phyloP scores from a whole-genome alignment of 2,329 filamentous ascomycete species.

The Fusarium protoensiforme region DNA sequence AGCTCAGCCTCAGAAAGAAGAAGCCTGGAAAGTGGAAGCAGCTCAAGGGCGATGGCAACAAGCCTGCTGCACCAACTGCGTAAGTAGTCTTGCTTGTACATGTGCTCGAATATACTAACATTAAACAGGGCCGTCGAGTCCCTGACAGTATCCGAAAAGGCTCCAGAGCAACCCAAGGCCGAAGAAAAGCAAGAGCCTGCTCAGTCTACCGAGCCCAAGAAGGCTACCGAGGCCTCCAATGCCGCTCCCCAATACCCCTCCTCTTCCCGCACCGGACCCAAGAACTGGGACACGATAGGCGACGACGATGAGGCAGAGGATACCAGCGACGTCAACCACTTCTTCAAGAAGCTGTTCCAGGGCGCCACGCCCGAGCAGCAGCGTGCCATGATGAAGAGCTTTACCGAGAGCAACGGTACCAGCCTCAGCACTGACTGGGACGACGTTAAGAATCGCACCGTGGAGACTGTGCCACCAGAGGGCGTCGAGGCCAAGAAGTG shows the following conservation, averaged over 20 bases:
- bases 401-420: conserved; percentile 92
- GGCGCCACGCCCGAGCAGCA: conserved; percentile 80
- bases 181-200: neutral
- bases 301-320: conserved; percentile 66
- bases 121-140: conserved; percentile 22
- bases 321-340: conserved; percentile 75
- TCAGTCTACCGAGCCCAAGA: conserved; percentile 10
- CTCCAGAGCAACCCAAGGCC: neutral
- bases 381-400: conserved; percentile 98
- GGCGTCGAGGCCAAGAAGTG: conserved; percentile 83
- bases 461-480: conserved; percentile 79
- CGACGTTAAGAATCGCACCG: conserved; percentile 78
- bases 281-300: conserved; percentile 89
- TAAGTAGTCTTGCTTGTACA: conserved; percentile 20
- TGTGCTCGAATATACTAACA: conserved; percentile 1
- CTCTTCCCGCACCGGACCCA: conserved; percentile 83
- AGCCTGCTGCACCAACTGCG: conserved; percentile 24
- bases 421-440: conserved; percentile 92
- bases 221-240: neutral
- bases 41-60: conserved; percentile 35
- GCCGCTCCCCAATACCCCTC: conserved; percentile 78
- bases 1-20: conserved; percentile 78
- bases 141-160: conserved; percentile 20
- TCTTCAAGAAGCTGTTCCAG: conserved; percentile 92
- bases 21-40: conserved; percentile 74